Evolutionary conservation across 176 grass and related monocot genomes (phyloP).

Genomic region (Aechmea fasciata): DNA sequence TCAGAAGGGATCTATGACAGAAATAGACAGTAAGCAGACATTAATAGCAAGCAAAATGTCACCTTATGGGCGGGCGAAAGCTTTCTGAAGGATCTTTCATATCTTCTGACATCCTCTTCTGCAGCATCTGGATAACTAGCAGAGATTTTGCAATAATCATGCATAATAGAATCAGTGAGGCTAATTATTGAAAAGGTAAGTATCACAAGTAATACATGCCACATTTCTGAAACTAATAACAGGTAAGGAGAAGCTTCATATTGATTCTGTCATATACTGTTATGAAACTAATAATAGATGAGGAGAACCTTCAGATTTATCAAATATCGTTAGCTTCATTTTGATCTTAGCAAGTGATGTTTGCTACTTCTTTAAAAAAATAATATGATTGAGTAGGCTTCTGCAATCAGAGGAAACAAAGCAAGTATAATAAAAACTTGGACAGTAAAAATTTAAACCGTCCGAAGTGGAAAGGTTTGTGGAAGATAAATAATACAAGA

Average conservation of each 20-base stretch:
- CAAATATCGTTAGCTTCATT: no score
- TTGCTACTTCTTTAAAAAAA: no score
- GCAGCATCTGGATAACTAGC: constrained; percentile 77
- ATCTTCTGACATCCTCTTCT: constrained; percentile 72
- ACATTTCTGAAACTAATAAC: neutral
- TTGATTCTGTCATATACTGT: no score
- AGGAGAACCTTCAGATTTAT: no score
- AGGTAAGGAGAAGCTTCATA: neutral
- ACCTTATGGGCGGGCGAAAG: constrained; percentile 85
- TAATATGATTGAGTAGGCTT: no score
- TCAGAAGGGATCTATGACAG: neutral
- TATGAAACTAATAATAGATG: no score
- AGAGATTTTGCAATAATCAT: neutral
- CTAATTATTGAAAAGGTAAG: constrained; percentile 9
- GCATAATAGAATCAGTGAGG: constrained; percentile 13
- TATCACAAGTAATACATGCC: neutral
- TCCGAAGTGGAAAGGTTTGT: no score
- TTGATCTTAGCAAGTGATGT: no score
- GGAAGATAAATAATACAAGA: no score
- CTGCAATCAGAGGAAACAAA: no score
- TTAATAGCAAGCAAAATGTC: constrained; percentile 7
- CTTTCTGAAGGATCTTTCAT: constrained; percentile 78
- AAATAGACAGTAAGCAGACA: neutral
- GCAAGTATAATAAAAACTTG: no score
- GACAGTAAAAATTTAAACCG: no score